Percentiles rank a stretch among this genome's conserved stretches.
These are phyloP conservation scores for Sugiyamaella grinbergsii DNA, from an alignment of 1,139 yeast species.

Conservation along the genomic window DNA sequence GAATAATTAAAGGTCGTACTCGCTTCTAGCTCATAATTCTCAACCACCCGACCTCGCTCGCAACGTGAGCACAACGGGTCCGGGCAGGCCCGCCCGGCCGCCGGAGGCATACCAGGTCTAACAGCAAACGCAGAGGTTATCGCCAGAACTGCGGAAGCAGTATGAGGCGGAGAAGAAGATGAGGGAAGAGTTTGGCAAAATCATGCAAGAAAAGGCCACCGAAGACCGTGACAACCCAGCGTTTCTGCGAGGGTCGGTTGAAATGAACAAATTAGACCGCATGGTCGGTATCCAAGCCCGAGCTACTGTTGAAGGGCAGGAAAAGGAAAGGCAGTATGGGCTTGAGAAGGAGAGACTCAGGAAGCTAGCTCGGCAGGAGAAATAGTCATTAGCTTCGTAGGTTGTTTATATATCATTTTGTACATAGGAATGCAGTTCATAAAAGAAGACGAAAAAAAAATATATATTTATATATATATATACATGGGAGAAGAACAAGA, in stretches of 20 bases:
- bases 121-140: constrained; percentile 43
- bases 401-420: constrained; percentile 9
- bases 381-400: constrained; percentile 11
- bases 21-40: too few species aligned
- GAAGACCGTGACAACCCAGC: constrained; percentile 36
- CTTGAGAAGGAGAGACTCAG: constrained; percentile 35
- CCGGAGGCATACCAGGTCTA: constrained; percentile 2
- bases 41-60: too few species aligned
- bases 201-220: constrained; percentile 41
- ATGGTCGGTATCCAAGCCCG: constrained; percentile 35
- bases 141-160: constrained; percentile 80
- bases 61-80: too few species aligned
- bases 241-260: constrained; percentile 36
- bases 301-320: constrained; percentile 30
- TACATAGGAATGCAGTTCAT: background rate
- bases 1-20: too few species aligned
- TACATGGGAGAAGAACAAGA: background rate
- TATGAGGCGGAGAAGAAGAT: constrained; percentile 65
- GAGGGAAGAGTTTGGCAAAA: constrained; percentile 64
- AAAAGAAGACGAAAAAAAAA: background rate
- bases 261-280: constrained; percentile 35
- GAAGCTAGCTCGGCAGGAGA: constrained; percentile 39
- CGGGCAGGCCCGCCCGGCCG: background rate
- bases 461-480: constrained; percentile 2
- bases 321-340: constrained; percentile 23